phyloP scores from a whole-genome alignment of 2,329 filamentous ascomycete species.

The Phyllosticta citribraziliensis region DNA sequence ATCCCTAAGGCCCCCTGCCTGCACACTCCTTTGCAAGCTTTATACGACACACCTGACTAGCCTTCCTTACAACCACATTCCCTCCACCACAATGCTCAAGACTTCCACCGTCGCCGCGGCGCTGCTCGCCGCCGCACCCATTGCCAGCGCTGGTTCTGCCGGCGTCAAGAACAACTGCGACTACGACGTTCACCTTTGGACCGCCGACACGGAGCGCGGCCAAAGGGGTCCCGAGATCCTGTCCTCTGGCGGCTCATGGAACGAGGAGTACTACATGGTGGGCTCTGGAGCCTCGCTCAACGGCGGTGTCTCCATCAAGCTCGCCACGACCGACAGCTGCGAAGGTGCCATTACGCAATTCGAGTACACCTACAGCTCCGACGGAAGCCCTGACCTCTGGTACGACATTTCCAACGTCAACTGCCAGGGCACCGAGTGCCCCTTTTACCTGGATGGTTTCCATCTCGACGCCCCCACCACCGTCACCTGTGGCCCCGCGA shows the following conservation, averaged over 20 bases:
- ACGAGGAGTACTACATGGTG: constrained; percentile 20
- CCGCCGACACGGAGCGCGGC: constrained; percentile 20
- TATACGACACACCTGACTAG: neutral
- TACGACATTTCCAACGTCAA: constrained; percentile 12
- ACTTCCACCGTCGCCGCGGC: constrained; percentile 23
- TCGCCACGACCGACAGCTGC: constrained; percentile 25
- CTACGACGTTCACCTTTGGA: constrained; percentile 30
- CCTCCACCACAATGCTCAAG: constrained; percentile 14
- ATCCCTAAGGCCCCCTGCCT: constrained; percentile 31
- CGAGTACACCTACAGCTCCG: constrained; percentile 26
- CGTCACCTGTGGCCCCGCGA: constrained; percentile 26
- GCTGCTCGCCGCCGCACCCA: constrained; percentile 21
- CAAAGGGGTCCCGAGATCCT: constrained; percentile 20
- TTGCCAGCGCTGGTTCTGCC: constrained; percentile 16
- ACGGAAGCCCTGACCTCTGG: constrained; percentile 27
- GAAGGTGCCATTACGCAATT: constrained; percentile 24
- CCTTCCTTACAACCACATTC: neutral
- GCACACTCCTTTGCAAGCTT: constrained; percentile 22
- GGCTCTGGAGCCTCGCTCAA: constrained; percentile 17
- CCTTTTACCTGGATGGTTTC: constrained; percentile 11
- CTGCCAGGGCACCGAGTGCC: constrained; percentile 9
- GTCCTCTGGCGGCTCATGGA: constrained; percentile 18
- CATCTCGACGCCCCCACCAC: constrained; percentile 13
- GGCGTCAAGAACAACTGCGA: constrained; percentile 29
- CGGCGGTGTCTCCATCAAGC: constrained; percentile 30